phyloP scores from a whole-genome alignment of 2,329 filamentous ascomycete genomes.

The Lachnellula willkommii region DNA sequence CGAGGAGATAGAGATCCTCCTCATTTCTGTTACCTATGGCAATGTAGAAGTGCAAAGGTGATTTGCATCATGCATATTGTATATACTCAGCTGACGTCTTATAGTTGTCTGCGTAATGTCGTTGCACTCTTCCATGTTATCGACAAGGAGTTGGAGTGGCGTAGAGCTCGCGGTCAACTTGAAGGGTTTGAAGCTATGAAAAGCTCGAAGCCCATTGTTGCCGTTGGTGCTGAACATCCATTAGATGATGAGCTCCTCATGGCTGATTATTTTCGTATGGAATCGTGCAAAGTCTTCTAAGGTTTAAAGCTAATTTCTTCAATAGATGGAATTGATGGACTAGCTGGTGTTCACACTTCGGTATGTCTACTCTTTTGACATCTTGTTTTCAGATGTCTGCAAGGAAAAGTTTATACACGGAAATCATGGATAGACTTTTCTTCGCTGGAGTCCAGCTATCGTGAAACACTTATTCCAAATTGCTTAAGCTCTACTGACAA shows the following conservation, averaged over 20 bases:
- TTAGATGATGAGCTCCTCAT: conserved; percentile 76
- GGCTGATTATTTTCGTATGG: conserved; percentile 81
- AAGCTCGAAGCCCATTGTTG: conserved; percentile 72
- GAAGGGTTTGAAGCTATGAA: conserved; percentile 70
- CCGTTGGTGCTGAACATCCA: conserved; percentile 80
- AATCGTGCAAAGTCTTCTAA: conserved; percentile 9
- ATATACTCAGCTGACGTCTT: conserved; percentile 3
- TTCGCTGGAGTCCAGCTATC: neutral
- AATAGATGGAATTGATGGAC: conserved; percentile 67
- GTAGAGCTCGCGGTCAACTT: conserved; percentile 59
- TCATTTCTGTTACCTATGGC: conserved; percentile 88
- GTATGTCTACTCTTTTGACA: conserved; percentile 31
- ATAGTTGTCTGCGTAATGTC: conserved; percentile 78
- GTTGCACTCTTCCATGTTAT: conserved; percentile 89
- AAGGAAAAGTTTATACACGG: neutral
- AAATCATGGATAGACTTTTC: neutral
- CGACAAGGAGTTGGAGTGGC: conserved; percentile 83
- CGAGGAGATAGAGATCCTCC: conserved; percentile 77
- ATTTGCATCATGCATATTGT: neutral
- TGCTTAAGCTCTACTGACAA: conserved; percentile 13
- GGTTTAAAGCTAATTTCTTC: conserved; percentile 9
- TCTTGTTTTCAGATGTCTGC: neutral
- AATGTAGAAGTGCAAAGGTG: conserved; percentile 85
- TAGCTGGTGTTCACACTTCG: conserved; percentile 67
- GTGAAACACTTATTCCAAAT: neutral